These are phyloP conservation scores for Coniferiporia sulphurascens DNA, from an alignment of 1,284 basidiomycete species.

Conservation along the genomic window DNA sequence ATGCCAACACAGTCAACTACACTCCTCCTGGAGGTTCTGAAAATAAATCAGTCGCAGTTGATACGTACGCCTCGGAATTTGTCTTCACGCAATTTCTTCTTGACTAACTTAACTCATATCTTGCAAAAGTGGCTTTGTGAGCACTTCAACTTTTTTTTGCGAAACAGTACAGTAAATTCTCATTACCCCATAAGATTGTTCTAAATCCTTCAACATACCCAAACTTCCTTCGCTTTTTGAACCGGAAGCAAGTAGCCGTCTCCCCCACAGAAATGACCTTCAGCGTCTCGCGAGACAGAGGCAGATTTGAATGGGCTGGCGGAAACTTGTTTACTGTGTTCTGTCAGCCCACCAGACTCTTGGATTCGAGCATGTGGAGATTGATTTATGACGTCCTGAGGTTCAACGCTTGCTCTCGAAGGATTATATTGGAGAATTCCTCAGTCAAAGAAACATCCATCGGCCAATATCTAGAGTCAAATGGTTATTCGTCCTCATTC, in stretches of 20 bases:
- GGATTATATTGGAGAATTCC: conserved; percentile 31
- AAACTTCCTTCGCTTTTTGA: conserved; percentile 73
- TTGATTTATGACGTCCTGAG: conserved; percentile 74
- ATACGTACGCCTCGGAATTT: conserved; percentile 51
- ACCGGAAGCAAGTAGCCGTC: conserved; percentile 47
- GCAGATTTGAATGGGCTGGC: conserved; percentile 73
- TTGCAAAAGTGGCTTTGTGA: conserved; percentile 45
- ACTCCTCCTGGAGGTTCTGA: conserved; percentile 34
- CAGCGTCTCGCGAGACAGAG: conserved; percentile 64
- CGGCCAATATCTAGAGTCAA: conserved; percentile 60
- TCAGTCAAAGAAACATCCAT: conserved; percentile 47
- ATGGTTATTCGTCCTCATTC: conserved; percentile 69
- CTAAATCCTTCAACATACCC: conserved; percentile 79
- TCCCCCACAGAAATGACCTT: conserved; percentile 76
- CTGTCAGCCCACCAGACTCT: conserved; percentile 55
- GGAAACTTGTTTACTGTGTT: conserved; percentile 59
- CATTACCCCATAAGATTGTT: conserved; percentile 51
- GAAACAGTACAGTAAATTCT: background rate
- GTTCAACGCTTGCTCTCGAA: conserved; percentile 68
- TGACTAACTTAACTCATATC: conserved; percentile 4
- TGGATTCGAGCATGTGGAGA: conserved; percentile 70
- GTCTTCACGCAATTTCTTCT: background rate
- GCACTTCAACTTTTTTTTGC: conserved; percentile 22
- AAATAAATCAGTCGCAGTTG: conserved; percentile 45
- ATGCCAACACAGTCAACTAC: conserved; percentile 74